Base-by-base conservation (phyloP, 2,329 filamentous ascomycete species). In the Aureobasidium sp. region DNA sequence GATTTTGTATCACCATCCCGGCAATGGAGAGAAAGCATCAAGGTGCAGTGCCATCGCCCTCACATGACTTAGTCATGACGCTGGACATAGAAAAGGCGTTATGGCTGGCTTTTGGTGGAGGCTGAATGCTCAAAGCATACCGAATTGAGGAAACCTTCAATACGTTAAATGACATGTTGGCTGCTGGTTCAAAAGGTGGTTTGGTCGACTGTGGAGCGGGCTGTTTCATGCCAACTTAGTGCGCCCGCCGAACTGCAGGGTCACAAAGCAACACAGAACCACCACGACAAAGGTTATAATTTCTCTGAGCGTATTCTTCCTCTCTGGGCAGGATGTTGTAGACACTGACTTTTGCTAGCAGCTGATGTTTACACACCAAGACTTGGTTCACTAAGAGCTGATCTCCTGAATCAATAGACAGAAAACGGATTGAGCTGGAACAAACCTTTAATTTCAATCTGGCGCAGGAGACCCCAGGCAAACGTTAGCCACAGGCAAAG, bases 151-250 rank as follows among this genome's bases (percentile, higher is more conserved):
- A 34, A 39, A 45, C 27, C 20, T 55, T 55, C 22, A 4, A 55
- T 11, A 12, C 11, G 15, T 53, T 57, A 36, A 15, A 44, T 44
- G 37, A 20, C 31, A 41, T 34, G 22, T 56, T 44, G 53, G 41
- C 53, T 36, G 27, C 11, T 56, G 31, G 27, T 25, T 8, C 1
- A 44, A 56, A 48, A 44, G 42, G 52, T 57, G 53, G 53, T 57
- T 57, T 57, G 39, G 53, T 57, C 53, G 53, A 34, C n/a, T 44
- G 53, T 57, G 53, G 53, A 57, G 45, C 57, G 57, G 56, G 57
- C 57, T 39, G 57, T 60, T 60, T 60, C 57, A 60, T 51, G 57
- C 34, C 57, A 60, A 29, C 34, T 42, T 60, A 60, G 57, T 60
- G 57, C 47, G 47, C 44, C 57, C 57, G 57, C 57, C 22, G 36